These are phyloP conservation scores for Austropuccinia psidii DNA, from an alignment of 1,284 basidiomycete species.

Conservation along the genomic window DNA sequence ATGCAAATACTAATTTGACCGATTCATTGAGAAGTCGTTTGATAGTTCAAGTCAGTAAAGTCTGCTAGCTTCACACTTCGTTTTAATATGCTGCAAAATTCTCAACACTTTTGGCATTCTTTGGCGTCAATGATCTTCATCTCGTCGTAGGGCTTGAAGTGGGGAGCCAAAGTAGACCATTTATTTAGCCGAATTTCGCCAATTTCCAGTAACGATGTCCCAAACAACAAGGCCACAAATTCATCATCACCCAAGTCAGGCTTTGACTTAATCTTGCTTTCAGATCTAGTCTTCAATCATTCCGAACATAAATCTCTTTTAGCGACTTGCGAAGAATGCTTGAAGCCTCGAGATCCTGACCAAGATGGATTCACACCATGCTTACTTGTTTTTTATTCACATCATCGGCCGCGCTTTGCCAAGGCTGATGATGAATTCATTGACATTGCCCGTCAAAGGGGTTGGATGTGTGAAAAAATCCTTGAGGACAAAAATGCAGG, in stretches of 20 bases:
- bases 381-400: conserved; percentile 28
- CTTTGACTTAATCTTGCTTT: conserved; percentile 23
- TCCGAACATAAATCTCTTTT: conserved; percentile 22
- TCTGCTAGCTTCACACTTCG: neutral
- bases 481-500: conserved; percentile 20
- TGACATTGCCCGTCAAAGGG: neutral
- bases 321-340: neutral
- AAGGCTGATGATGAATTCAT: conserved; percentile 5
- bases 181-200: neutral
- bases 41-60: conserved; percentile 6
- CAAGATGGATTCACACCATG: neutral
- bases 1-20: conserved; percentile 16
- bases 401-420: conserved; percentile 25
- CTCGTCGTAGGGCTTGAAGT: conserved; percentile 10
- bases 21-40: neutral
- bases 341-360: neutral
- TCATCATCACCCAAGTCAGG: neutral
- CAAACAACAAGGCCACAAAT: no score
- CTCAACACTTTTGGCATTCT: no score
- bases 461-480: conserved; percentile 14
- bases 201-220: no score
- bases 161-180: conserved; percentile 16
- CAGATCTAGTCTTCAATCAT: conserved; percentile 34
- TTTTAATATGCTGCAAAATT: no score
- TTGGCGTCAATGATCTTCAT: no score